Base-by-base conservation (phyloP, 2,329 filamentous ascomycete species). In the Diaporthe eres region DNA sequence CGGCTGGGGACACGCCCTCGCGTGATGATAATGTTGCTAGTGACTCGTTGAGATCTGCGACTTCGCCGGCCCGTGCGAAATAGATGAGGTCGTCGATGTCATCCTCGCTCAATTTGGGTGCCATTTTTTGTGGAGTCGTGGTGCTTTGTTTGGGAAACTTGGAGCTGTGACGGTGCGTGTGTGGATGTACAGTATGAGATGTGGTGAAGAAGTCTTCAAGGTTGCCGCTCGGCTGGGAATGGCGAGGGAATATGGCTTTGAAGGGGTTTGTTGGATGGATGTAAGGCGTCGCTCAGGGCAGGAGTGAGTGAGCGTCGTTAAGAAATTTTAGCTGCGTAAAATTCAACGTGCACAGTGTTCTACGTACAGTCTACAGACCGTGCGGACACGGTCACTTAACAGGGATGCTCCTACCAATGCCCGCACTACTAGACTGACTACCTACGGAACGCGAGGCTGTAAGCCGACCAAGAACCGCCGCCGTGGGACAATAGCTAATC, bases 1-100 rank as follows among this genome's bases (percentile, higher is more conserved):
- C 90, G n/a, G 90, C 88, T 2, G 89, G 83, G 0, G 90, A 84
- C 68, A 87, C 88, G 75, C 86, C 88, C 82, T 95, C 91, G 75
- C 92, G 89, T 78, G 89, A 85, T 42, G 91, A 88, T 28, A 97
- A 85, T 37, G 88, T 86, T 17, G 89, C 85, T 71, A 97, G 87
- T 12, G 86, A 82, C 47, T 87, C 84, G 1, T 89, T 86, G 65
- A 98, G 87, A 37, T 96, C 94, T 25, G 88, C 85, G 75, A 92
- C 87, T 78, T 98, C 96, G 78, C 95, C 95, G 0, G 90, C 89
- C 51, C 96, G 94, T 3, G 95, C 91, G 79, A 95, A 92, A 86
- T 98, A 98, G 79, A 98, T 91, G 78, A 98, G 90, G 85, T 98
- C 96, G 83, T 98, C 96, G 81, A 97, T 93, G 84, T 95, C 91